Evolutionary conservation across 441 rosid species (phyloP).

Genomic region (Dalechampia spathulata): DNA sequence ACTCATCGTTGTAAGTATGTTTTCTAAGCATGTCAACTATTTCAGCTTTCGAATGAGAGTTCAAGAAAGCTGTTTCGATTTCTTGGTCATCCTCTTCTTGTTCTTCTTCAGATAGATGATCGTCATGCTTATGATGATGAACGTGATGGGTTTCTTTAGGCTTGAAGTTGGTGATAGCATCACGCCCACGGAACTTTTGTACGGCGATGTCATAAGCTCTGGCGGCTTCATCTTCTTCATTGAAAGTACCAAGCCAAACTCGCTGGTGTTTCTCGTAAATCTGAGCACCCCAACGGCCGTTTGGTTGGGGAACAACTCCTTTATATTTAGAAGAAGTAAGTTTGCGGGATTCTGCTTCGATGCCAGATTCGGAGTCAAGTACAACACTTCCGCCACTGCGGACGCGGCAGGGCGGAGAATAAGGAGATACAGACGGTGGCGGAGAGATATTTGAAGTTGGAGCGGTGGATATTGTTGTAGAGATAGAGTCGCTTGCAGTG

Average conservation of each 20-base stretch:
- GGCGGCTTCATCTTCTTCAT: conserved; percentile 84
- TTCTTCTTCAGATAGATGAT: no score
- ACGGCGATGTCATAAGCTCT: conserved; percentile 80
- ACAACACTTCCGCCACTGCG: conserved; percentile 75
- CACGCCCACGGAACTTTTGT: conserved; percentile 78
- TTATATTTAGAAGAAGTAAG: conserved; percentile 91
- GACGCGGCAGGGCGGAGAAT: conserved; percentile 36
- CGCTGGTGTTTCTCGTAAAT: conserved; percentile 95
- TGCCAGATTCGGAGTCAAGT: conserved; percentile 57
- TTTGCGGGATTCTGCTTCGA: conserved; percentile 85
- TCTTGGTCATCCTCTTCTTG: conserved; percentile 39
- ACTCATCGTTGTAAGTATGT: conserved; percentile 80
- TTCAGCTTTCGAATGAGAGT: conserved; percentile 80
- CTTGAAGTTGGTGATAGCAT: conserved; percentile 79
- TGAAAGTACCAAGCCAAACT: conserved; percentile 95
- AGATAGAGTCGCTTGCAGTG: conserved; percentile 38
- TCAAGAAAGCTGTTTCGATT: conserved; percentile 46
- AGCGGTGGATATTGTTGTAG: no score
- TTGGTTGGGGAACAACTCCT: conserved; percentile 96
- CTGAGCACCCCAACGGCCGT: conserved; percentile 98
- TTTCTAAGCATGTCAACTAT: conserved; percentile 93
- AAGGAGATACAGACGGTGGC: conserved; percentile 21
- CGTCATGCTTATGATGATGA: no score
- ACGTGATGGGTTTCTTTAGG: background rate
- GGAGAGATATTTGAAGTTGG: conserved; percentile 1